These are phyloP conservation scores for Tricholoma matsutake DNA, from an alignment of 768 basidiomycete genomes.

Conservation along the genomic window DNA sequence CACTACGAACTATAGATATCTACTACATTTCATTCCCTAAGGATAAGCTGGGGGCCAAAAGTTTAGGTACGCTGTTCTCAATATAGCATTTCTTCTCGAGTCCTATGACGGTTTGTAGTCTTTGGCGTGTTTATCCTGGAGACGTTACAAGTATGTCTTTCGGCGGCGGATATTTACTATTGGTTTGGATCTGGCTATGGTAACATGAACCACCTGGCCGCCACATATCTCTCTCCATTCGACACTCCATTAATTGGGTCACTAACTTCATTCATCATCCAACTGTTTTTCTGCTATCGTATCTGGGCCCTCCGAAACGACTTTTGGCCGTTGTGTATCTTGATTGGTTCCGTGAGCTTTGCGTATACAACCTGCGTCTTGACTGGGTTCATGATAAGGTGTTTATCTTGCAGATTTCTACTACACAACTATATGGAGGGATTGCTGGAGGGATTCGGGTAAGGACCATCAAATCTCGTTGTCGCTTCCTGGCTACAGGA, in stretches of 20 bases:
- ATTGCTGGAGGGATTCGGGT: slow-evolving; percentile 13
- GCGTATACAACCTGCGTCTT: too few species aligned
- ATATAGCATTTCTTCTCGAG: too few species aligned
- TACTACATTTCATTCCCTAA: slow-evolving; percentile 19
- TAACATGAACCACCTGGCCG: slow-evolving; percentile 18
- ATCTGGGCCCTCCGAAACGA: slow-evolving; percentile 21
- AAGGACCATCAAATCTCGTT: slow-evolving; percentile 3
- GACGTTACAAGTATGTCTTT: slow-evolving; percentile 20
- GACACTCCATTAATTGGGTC: slow-evolving; percentile 26
- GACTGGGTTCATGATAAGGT: background rate
- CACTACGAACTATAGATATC: slow-evolving; percentile 10
- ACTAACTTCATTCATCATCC: slow-evolving; percentile 23
- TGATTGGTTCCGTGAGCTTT: slow-evolving; percentile 11
- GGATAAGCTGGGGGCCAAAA: slow-evolving; percentile 14
- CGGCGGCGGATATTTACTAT: slow-evolving; percentile 22
- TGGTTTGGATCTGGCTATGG: slow-evolving; percentile 29
- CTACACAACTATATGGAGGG: slow-evolving; percentile 16
- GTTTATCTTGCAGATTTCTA: slow-evolving; percentile 7
- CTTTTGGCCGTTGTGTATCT: slow-evolving; percentile 6
- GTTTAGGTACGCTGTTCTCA: slow-evolving; percentile 13
- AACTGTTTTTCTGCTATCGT: slow-evolving; percentile 30
- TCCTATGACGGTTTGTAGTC: slow-evolving; percentile 11
- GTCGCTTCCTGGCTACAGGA: background rate
- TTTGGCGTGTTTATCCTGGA: slow-evolving; percentile 22
- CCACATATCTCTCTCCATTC: slow-evolving; percentile 15